Evolutionary conservation across 306 rosid genomes (phyloP), one percentile per base, ranked within the genome.

Genomic region (Sechiopsis laciniata): DNA sequence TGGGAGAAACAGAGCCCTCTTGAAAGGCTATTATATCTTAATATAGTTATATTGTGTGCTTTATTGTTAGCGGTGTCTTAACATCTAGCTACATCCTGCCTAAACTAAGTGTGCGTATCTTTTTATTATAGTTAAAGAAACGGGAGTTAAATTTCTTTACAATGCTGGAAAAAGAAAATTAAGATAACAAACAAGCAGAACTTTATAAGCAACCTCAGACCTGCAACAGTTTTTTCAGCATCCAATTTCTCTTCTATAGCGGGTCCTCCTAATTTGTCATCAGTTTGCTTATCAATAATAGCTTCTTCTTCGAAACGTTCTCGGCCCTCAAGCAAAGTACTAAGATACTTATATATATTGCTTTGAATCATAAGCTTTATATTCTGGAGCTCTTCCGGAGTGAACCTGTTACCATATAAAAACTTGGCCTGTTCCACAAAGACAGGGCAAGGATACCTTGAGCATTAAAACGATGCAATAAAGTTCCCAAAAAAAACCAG

Each of bases 221-320:
- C 95, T 81, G 82, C 57, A 32, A 72, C 78, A 82, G 83, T 64
- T 45, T 24, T 81, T 72, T 81, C 87, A 55, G 73, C 70, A 42
- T 86, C 77, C 53, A 68, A 56, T 81, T 77, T 75, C 83, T 85
- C 89, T 75, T 74, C 67, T 76, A 76, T 51, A 40, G 82, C 78
- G 12, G 19, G 40, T 68, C 73, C 70, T 35, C 50, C 51, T 8
- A 14, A 35, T 35, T 37, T 24, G 11, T 19, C 54, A 19, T 17
- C 75, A 71, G 74, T 51, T 66, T 51, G 76, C 79, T 76, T 75
- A 81, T 87, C 89, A 73, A 76, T 72, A 77, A 80, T 61, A 40
- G 82, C 84, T 82, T 89, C 97, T 81, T 91, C 97, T 89, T 91
- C 96, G 75, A 91, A 91, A 37, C 83, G 93, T 83, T 91, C 97